Evolutionary conservation across 2,329 filamentous ascomycete species (phyloP).

Genomic region (Exophiala viscosa): DNA sequence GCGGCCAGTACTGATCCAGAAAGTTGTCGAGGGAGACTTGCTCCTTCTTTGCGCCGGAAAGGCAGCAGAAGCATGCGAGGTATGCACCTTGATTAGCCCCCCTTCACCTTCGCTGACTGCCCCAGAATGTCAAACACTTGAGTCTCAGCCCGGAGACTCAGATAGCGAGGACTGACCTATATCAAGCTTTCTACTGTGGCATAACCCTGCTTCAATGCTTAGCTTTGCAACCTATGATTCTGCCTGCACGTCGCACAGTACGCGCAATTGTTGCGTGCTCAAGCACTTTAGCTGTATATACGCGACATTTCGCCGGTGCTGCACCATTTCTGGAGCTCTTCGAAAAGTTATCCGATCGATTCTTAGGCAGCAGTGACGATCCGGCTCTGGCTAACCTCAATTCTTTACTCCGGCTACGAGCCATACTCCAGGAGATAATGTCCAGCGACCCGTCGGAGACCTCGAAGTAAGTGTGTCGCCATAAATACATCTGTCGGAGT

Average conservation of each 20-base stretch:
- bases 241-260: constrained; percentile 13
- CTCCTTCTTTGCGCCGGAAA: constrained; percentile 21
- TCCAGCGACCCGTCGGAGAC: constrained; percentile 26
- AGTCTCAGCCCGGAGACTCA: constrained; percentile 22
- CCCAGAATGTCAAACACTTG: constrained; percentile 18
- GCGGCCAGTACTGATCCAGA: constrained; percentile 15
- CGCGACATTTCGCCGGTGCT: constrained; percentile 14
- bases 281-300: constrained; percentile 23
- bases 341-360: constrained; percentile 21
- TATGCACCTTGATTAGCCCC: constrained; percentile 3
- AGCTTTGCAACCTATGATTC: constrained; percentile 17
- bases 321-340: constrained; percentile 24
- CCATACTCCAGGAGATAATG: constrained; percentile 20
- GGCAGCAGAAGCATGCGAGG: constrained; percentile 23
- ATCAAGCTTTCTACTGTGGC: constrained; percentile 24
- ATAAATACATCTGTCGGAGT: not conserved
- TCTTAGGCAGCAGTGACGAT: constrained; percentile 14
- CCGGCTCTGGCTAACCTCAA: not conserved
- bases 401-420: constrained; percentile 3
- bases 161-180: constrained; percentile 20
- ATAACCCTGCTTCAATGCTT: constrained; percentile 24
- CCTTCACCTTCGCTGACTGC: not conserved
- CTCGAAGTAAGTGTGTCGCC: constrained; percentile 10
- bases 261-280: constrained; percentile 25
- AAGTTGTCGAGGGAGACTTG: constrained; percentile 15